A percentile compares a stretch with the other conserved stretches of the same genome.
These are phyloP conservation scores for Candida dajiaensis DNA, from an alignment of 805 yeast genomes.

Conservation along the genomic window DNA sequence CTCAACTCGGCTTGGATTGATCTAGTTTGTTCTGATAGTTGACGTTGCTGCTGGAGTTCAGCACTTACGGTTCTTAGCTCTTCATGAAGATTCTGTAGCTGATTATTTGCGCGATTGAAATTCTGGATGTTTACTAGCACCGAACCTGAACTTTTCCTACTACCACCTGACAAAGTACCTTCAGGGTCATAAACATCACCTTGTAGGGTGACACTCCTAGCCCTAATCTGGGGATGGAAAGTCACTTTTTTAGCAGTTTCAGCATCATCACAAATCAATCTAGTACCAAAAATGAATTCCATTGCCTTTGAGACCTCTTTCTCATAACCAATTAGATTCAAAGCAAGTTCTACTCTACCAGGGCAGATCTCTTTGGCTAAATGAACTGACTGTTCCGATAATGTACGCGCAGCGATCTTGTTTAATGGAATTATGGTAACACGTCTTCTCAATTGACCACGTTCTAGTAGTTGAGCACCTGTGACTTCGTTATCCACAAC, in stretches of 20 bases:
- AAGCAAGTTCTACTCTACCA: slow-evolving; percentile 82
- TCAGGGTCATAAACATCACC: slow-evolving; percentile 96
- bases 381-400: slow-evolving; percentile 46
- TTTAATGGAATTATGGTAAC: slow-evolving; percentile 91
- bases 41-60: slow-evolving; percentile 37
- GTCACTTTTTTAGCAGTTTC: slow-evolving; percentile 87
- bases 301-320: slow-evolving; percentile 70
- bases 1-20: slow-evolving; percentile 53
- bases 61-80: slow-evolving; percentile 36
- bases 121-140: slow-evolving; percentile 61
- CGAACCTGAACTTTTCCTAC: slow-evolving; percentile 55
- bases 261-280: slow-evolving; percentile 84
- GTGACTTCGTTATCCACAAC: slow-evolving; percentile 84
- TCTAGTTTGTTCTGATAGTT: slow-evolving; percentile 43
- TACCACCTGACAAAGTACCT: slow-evolving; percentile 96
- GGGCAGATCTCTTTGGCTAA: slow-evolving; percentile 78
- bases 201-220: slow-evolving; percentile 81
- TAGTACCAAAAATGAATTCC: slow-evolving; percentile 86
- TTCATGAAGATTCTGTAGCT: slow-evolving; percentile 34
- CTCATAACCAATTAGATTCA: slow-evolving; percentile 73
- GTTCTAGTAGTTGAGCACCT: slow-evolving; percentile 77
- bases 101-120: slow-evolving; percentile 41
- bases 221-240: slow-evolving; percentile 71
- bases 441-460: slow-evolving; percentile 71
- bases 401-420: slow-evolving; percentile 60